A percentile compares a stretch with the other conserved stretches of the same genome.
Evolutionary conservation across 129 eudicot genomes (phyloP).

Genomic region (Apium graveolens): DNA sequence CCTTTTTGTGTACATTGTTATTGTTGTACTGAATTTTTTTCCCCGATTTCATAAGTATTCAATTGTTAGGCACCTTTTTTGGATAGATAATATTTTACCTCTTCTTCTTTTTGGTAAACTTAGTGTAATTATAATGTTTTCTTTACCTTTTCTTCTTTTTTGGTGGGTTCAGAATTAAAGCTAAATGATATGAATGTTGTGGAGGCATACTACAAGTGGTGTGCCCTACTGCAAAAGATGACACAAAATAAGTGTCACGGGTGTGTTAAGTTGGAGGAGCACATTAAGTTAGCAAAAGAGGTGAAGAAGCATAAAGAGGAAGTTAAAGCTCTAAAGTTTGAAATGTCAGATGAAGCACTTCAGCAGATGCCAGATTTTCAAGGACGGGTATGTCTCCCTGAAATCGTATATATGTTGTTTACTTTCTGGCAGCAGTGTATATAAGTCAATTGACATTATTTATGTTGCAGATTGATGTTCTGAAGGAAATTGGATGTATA

Average conservation of each 20-base stretch:
- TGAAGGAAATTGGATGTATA: conserved; percentile 87
- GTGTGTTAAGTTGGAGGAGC: conserved; percentile 81
- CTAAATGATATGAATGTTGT: conserved; percentile 63
- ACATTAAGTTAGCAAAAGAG: conserved; percentile 64
- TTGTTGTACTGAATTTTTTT: background rate
- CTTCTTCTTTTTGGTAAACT: no score
- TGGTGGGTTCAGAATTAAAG: conserved; percentile 54
- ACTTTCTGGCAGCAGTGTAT: background rate
- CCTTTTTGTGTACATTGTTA: background rate
- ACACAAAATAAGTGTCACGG: conserved; percentile 89
- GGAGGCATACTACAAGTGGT: conserved; percentile 66
- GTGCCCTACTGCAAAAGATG: conserved; percentile 71
- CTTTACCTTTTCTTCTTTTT: conserved; percentile 1
- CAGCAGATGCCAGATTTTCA: conserved; percentile 98
- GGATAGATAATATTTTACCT: background rate
- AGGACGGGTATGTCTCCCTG: conserved; percentile 79
- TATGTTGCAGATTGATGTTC: conserved; percentile 76
- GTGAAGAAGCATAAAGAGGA: conserved; percentile 55
- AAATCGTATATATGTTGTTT: background rate
- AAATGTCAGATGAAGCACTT: conserved; percentile 99
- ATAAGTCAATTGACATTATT: conserved; percentile 11
- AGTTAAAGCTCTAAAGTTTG: conserved; percentile 58
- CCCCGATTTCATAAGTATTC: background rate
- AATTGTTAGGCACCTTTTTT: background rate
- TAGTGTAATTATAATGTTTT: background rate